Base-by-base conservation (phyloP, 257 asterid genomes). In the Paulownia fortunei region DNA sequence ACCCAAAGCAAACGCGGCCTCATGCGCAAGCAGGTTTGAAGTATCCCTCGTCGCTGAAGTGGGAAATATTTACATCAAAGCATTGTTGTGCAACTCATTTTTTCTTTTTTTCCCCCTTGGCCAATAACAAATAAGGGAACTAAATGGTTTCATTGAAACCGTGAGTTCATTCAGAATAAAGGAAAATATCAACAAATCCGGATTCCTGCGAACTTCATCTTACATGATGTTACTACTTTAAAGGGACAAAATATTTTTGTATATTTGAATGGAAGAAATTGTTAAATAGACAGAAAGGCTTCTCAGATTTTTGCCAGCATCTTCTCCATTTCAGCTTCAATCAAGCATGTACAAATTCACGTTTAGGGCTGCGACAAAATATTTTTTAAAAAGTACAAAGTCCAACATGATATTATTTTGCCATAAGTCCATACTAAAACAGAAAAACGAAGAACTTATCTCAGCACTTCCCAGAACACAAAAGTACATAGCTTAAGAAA, bases 1-100 rank as follows among this genome's bases (percentile, higher is more conserved):
- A 84, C 99, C 99, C 90, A 95, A 81, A 46, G 98, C 99, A 85
- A 95, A 95, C 72, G 98, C 99, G 3, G 99, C 98, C 88, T 95
- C 99, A 42, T 95, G 99, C 15, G 99, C 99, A 72, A 95, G 90
- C 58, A 95, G 88, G 84, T 95, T 95, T 11, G 99, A 95, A 42
- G 88, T 58, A 85, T 95, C 99, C 86, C 97, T 89, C 54, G 93
- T 87, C 30, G 97, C 98, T 82, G 82, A 79, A 77, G 63, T 23
- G 46, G 34, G 65, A 73, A 56, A 73, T 16, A 49, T 39, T 37
- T 15, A 26, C 47, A 74, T 73, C 49, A 82, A 41, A 60, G 42
- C 10, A 60, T 9, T 32, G 16, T 70, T 27, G 44, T 21, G 62
- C 34, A 15, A 60, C 56, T 42, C 67, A 54, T 39, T 46, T 26